These are phyloP conservation scores for Inonotus obliquus DNA, from an alignment of 1,284 basidiomycete genomes.

Conservation along the genomic window DNA sequence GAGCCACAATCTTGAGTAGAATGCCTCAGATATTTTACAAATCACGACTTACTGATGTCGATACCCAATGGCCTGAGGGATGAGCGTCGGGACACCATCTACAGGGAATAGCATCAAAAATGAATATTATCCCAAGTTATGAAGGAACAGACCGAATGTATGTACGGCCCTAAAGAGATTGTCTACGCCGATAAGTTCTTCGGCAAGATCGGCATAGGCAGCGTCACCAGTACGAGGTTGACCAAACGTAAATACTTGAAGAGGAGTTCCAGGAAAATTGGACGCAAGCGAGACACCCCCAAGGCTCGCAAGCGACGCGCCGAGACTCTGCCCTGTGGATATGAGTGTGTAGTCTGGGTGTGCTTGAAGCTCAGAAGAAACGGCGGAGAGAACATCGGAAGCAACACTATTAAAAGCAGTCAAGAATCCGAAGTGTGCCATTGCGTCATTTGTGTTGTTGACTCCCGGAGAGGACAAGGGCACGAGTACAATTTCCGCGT, in stretches of 20 bases:
- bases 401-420: slow-evolving; percentile 35
- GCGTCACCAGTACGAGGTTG: slow-evolving; percentile 44
- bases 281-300: slow-evolving; percentile 38
- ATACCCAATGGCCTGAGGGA: slow-evolving; percentile 10
- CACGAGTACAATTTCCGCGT: slow-evolving; percentile 5
- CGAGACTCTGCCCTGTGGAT: slow-evolving; percentile 45
- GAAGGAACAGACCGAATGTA: background rate
- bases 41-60: slow-evolving; percentile 9
- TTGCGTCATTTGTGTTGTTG: background rate
- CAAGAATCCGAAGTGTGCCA: slow-evolving; percentile 8
- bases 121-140: background rate
- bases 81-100: slow-evolving; percentile 15
- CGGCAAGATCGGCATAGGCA: slow-evolving; percentile 37
- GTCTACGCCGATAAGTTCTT: slow-evolving; percentile 30
- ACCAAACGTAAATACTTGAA: slow-evolving; percentile 43
- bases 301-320: slow-evolving; percentile 41
- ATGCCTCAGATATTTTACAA: background rate
- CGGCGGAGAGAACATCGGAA: slow-evolving; percentile 24
- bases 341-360: slow-evolving; percentile 37
- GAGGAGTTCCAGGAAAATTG: slow-evolving; percentile 33
- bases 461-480: slow-evolving; percentile 14
- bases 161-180: slow-evolving; percentile 34
- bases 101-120: background rate
- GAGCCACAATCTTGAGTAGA: background rate
- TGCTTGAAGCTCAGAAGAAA: slow-evolving; percentile 23